These are phyloP conservation scores for Lippia alba DNA, from an alignment of 305 asterid species.

Conservation along the genomic window DNA sequence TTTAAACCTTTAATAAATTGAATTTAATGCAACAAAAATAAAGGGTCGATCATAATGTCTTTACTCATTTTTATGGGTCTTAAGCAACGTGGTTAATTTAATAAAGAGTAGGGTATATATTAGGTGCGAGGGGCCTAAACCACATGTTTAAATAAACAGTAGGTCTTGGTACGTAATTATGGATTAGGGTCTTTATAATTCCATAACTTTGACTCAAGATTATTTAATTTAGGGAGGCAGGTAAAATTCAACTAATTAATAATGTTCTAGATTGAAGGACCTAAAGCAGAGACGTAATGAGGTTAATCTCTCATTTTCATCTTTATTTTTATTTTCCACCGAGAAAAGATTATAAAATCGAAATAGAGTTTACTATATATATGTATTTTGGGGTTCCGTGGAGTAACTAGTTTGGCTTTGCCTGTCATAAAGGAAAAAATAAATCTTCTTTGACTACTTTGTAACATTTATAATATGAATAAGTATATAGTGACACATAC, in stretches of 20 bases:
- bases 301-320: neutral
- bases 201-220: neutral
- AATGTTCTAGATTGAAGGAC: neutral
- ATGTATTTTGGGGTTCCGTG: neutral
- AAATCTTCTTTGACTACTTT: too few relatives aligned
- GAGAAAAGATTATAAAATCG: too few relatives aligned
- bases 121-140: neutral
- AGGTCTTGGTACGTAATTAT: conserved; percentile 5
- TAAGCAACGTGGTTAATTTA: neutral
- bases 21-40: too few relatives aligned
- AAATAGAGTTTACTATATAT: neutral
- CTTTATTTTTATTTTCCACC: too few relatives aligned
- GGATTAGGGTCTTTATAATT: neutral
- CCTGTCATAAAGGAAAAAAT: too few relatives aligned
- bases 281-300: neutral
- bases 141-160: conserved; percentile 5
- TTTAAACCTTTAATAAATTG: too few relatives aligned
- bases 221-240: neutral
- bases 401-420: neutral
- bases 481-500: too few relatives aligned
- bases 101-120: neutral
- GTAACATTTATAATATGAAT: too few relatives aligned
- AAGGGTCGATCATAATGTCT: neutral
- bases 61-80: neutral
- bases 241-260: neutral